Conservation (phyloP, 1,284 basidiomycete genomes). For the Moesziomyces sp. region DNA sequence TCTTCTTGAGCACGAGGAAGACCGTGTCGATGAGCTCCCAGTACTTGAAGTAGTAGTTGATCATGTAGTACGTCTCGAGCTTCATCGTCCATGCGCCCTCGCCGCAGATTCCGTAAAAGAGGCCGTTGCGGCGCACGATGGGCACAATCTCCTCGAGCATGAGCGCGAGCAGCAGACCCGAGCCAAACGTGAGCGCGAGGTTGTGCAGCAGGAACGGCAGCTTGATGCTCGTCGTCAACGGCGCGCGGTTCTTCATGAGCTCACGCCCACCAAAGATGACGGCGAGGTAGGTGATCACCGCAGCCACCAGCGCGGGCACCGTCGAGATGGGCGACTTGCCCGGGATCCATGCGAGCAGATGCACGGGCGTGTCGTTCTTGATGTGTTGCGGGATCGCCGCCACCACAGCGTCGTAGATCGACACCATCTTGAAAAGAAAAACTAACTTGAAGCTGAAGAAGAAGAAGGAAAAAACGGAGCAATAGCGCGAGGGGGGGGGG, state of each 20-base stretch:
- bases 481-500: background rate
- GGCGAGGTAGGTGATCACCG: slow-evolving; percentile 83
- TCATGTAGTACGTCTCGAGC: slow-evolving; percentile 81
- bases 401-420: slow-evolving; percentile 49
- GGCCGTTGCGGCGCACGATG: slow-evolving; percentile 49
- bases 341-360: slow-evolving; percentile 50
- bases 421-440: slow-evolving; percentile 32
- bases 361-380: slow-evolving; percentile 35
- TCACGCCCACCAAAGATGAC: slow-evolving; percentile 87
- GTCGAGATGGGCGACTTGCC: slow-evolving; percentile 62
- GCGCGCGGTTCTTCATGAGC: slow-evolving; percentile 77
- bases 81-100: slow-evolving; percentile 79
- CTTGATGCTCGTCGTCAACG: slow-evolving; percentile 73
- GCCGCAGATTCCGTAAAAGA: slow-evolving; percentile 78
- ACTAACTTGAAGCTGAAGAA: background rate
- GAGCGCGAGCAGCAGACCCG: slow-evolving; percentile 80
- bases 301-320: slow-evolving; percentile 52
- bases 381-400: slow-evolving; percentile 36
- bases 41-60: slow-evolving; percentile 79
- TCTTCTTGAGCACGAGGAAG: slow-evolving; percentile 98
- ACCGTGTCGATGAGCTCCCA: slow-evolving; percentile 90
- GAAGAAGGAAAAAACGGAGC: background rate
- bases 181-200: slow-evolving; percentile 83
- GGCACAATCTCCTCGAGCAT: slow-evolving; percentile 79
- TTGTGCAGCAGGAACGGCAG: slow-evolving; percentile 92